Evolutionary conservation across 2,329 filamentous ascomycete genomes (phyloP).

Genomic region (Fusarium anthophilum): DNA sequence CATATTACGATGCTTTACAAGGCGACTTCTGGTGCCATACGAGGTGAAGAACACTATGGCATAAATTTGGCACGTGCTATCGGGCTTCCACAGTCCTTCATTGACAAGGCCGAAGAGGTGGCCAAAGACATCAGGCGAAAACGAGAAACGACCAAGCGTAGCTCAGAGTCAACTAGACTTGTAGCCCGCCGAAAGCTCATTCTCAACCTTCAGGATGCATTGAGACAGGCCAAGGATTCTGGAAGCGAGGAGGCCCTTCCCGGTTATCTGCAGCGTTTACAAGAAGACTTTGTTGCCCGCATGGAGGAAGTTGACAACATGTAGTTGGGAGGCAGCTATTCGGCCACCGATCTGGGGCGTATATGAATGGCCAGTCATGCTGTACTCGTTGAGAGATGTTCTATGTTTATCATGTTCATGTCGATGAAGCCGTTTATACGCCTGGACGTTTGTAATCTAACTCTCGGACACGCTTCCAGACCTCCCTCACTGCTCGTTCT

Average conservation of each 20-base stretch:
- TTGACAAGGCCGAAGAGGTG: slow-evolving; percentile 74
- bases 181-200: slow-evolving; percentile 77
- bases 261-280: slow-evolving; percentile 51
- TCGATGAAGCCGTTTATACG: slow-evolving; percentile 5
- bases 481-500: slow-evolving; percentile 75
- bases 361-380: neutral
- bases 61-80: slow-evolving; percentile 81
- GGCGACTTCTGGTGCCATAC: slow-evolving; percentile 74
- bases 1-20: slow-evolving; percentile 91
- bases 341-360: neutral
- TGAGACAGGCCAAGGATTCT: slow-evolving; percentile 73
- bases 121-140: slow-evolving; percentile 69
- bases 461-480: slow-evolving; percentile 74
- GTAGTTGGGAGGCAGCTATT: neutral
- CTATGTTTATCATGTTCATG: neutral
- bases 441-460: slow-evolving; percentile 75
- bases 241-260: slow-evolving; percentile 68
- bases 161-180: slow-evolving; percentile 66
- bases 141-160: slow-evolving; percentile 66
- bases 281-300: slow-evolving; percentile 76
- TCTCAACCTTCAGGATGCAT: slow-evolving; percentile 75
- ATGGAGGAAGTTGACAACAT: slow-evolving; percentile 72
- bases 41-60: slow-evolving; percentile 78
- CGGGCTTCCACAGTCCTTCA: slow-evolving; percentile 73
- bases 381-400: neutral